Base-by-base conservation (phyloP, 305 asterid genomes). In the Ilex paraguariensis region DNA sequence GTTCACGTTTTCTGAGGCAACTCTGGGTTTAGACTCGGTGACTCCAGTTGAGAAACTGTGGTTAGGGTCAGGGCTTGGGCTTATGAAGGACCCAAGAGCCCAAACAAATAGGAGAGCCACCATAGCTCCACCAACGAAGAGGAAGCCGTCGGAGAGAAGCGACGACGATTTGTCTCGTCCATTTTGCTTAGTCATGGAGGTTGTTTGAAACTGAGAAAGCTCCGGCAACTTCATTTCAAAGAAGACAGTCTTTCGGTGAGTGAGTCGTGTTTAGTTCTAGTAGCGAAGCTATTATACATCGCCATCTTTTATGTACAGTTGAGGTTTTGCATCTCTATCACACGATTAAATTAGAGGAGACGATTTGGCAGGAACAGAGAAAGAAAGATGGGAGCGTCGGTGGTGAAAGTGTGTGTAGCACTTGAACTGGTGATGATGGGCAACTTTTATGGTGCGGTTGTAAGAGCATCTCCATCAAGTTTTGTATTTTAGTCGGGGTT, bases 1-100 rank as follows among this genome's bases (percentile, higher is more conserved):
- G 13, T 10, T 10, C 13, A 6, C 28, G 0, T 15, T 17, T 56
- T 52, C 28, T 21, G 28, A 21, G 28, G 28, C 46, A 53, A 42
- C 48, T 13, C 40, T 57, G 1, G 65, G 31, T 55, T 49, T 31
- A 21, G 64, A 16, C 10, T 49, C 60, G n/a, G 62, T 32, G 5
- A 6, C 21, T 10, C 51, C 54, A 52, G 58, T 45, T 9, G 82
- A 13, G 17, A 75, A 36, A 0, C 80, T 40, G 73, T 77, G 74
- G 46, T 7, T 33, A 5, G 68, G 80, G 16, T 56, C 49, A 3
- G 77, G 51, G 13, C 10, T 57, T 3, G 77, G 82, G 54, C 11
- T 17, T 3, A 77, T 13, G 52, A 11, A 46, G 15, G 52, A 46
- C 16, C 52, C 7, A 13, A 46, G 15, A 46, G n/a, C 52, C 11